These are phyloP conservation scores for Trichoderma parareesei DNA, from an alignment of 495 filamentous ascomycete species.

Conservation along the genomic window DNA sequence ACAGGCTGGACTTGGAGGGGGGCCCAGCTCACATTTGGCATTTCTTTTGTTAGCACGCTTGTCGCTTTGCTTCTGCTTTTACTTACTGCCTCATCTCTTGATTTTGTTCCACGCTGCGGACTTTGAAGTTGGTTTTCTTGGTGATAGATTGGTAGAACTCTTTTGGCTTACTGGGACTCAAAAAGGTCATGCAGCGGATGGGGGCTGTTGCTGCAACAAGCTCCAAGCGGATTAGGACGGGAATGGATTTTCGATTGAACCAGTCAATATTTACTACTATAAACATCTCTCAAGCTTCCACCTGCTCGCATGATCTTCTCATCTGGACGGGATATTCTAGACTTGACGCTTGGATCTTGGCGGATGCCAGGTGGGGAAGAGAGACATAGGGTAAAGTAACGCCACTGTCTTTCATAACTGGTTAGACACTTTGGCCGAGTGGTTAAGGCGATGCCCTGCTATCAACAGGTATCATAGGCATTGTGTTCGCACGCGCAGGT, in stretches of 20 bases:
- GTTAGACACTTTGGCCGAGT: slow-evolving; percentile 10
- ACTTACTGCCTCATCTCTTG: neutral
- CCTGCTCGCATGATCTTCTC: neutral
- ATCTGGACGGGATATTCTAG: too few relatives aligned
- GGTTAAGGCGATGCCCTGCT: slow-evolving; percentile 10
- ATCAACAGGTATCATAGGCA: slow-evolving; percentile 6
- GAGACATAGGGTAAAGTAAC: neutral
- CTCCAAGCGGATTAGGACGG: neutral
- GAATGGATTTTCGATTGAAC: neutral
- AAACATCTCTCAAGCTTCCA: neutral
- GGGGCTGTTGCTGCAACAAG: neutral
- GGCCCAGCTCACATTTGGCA: neutral
- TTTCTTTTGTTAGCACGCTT: neutral
- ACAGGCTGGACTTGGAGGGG: neutral
- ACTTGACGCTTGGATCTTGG: neutral
- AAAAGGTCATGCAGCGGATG: neutral
- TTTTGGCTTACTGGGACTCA: slow-evolving; percentile 3
- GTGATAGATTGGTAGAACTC: slow-evolving; percentile 8
- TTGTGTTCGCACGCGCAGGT: slow-evolving; percentile 10
- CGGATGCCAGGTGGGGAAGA: neutral
- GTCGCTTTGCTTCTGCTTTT: neutral
- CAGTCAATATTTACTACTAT: neutral
- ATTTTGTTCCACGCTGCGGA: neutral
- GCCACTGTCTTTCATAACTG: neutral
- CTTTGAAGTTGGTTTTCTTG: neutral